Percentiles rank a stretch among this genome's conserved stretches.
phyloP scores from a whole-genome alignment of 345 rosid species.

The Aegle marmelos region DNA sequence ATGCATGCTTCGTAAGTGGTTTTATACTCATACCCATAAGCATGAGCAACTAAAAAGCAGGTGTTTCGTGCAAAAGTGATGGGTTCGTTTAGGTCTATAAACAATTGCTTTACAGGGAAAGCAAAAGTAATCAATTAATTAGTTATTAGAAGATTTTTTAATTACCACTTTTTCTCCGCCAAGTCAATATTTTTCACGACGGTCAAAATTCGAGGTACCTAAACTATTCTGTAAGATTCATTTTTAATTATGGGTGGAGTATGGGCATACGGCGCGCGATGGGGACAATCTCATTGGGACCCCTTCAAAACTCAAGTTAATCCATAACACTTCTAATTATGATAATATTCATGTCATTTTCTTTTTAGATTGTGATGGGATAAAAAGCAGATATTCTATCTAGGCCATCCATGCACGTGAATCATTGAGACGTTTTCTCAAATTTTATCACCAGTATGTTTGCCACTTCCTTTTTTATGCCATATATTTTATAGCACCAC shows the following conservation, averaged over 20 bases:
- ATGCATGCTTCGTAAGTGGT: background rate
- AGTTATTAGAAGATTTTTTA: no score
- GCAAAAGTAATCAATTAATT: background rate
- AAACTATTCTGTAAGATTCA: background rate
- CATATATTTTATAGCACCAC: background rate
- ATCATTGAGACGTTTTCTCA: constrained; percentile 10
- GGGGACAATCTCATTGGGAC: constrained; percentile 9
- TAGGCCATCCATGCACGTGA: constrained; percentile 4
- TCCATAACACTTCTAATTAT: background rate
- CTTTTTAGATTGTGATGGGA: constrained; percentile 4
- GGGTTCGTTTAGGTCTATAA: background rate
- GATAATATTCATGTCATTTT: constrained; percentile 17
- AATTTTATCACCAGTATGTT: background rate
- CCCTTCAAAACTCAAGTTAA: background rate
- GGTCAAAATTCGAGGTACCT: background rate
- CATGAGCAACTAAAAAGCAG: constrained; percentile 5
- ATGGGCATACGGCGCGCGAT: background rate
- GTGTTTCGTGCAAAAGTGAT: constrained; percentile 16
- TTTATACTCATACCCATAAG: background rate
- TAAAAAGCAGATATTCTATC: constrained; percentile 8
- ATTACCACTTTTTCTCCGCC: background rate
- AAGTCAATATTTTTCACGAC: background rate
- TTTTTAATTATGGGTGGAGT: background rate
- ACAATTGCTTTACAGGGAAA: background rate
- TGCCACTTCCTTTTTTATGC: background rate